phyloP scores from a whole-genome alignment of 148 eudicot genomes.

The Salicornia ramosissima region DNA sequence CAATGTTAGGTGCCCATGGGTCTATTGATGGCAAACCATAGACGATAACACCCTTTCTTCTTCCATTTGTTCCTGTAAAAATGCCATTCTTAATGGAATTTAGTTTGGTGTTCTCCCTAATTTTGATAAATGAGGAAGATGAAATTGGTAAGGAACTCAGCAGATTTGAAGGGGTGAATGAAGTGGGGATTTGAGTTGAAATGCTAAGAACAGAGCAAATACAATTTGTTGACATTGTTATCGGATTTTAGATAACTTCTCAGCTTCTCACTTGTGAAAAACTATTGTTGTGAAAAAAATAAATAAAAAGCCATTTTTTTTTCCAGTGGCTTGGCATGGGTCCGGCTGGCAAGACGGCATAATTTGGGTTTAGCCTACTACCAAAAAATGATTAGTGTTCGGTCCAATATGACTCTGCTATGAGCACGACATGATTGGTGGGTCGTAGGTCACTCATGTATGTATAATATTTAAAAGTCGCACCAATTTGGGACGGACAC shows the following conservation, averaged over 20 bases:
- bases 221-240: conserved; percentile 18
- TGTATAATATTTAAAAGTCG: too few species aligned
- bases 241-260: background rate
- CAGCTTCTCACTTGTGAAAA: background rate
- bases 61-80: conserved; percentile 11
- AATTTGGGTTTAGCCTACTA: too few species aligned
- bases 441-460: too few species aligned
- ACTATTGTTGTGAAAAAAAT: too few species aligned
- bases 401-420: too few species aligned
- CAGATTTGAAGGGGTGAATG: background rate
- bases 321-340: too few species aligned
- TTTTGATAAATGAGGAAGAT: conserved; percentile 23
- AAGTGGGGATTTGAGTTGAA: conserved; percentile 11
- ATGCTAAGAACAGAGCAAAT: conserved; percentile 11
- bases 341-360: too few species aligned
- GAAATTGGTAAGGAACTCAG: background rate
- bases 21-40: conserved; percentile 64
- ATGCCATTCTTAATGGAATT: background rate
- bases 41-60: conserved; percentile 30
- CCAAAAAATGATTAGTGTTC: too few species aligned
- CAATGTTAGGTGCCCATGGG: conserved; percentile 93
- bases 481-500: too few species aligned
- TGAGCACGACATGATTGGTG: too few species aligned
- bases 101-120: conserved; percentile 14
- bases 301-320: too few species aligned